Evolutionary conservation across 1,284 basidiomycete genomes (phyloP).

Genomic region (Microbotryum scabiosae): DNA sequence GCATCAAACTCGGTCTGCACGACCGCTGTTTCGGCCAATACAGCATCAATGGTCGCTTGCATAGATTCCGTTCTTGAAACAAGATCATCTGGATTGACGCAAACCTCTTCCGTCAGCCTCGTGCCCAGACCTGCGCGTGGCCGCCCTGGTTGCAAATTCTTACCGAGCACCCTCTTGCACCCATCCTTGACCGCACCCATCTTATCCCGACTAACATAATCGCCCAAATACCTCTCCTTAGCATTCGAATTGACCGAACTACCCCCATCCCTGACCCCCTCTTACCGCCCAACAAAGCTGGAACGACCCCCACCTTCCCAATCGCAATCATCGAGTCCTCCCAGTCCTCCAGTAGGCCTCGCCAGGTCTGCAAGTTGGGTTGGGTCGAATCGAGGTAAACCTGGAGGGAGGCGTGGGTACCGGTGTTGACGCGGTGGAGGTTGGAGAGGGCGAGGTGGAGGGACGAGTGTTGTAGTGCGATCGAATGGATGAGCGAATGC

Average conservation of each 20-base stretch:
- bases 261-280: background rate
- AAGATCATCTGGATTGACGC: conserved; percentile 10
- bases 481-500: conserved; percentile 25
- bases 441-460: conserved; percentile 27
- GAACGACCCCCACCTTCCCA: conserved; percentile 19
- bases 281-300: conserved; percentile 8
- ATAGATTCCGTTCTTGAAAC: conserved; percentile 10
- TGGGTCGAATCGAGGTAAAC: conserved; percentile 13
- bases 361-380: conserved; percentile 11
- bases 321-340: conserved; percentile 26
- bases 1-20: conserved; percentile 26
- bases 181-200: conserved; percentile 32
- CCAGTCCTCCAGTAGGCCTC: conserved; percentile 14
- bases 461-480: conserved; percentile 23
- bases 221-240: conserved; percentile 28
- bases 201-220: conserved; percentile 33
- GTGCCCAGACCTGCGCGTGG: too few relatives aligned
- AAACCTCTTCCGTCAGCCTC: background rate
- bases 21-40: conserved; percentile 16
- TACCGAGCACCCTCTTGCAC: conserved; percentile 29
- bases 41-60: conserved; percentile 19
- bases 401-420: conserved; percentile 11
- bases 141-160: background rate
- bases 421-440: conserved; percentile 25
- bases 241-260: background rate